Conservation (phyloP, 345 rosid species). For the Populus tremula region DNA sequence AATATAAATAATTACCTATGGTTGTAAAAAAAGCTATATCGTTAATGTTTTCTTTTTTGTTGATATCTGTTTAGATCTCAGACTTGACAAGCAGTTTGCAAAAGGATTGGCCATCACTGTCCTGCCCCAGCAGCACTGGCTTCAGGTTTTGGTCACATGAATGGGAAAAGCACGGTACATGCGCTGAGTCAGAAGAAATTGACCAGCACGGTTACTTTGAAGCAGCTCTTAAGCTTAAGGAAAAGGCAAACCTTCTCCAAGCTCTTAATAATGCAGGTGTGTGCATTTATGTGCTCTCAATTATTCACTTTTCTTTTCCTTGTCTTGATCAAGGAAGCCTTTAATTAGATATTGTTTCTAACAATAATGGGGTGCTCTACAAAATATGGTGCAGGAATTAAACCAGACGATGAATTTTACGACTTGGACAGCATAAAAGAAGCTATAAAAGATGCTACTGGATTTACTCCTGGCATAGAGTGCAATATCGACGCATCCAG, state of each 20-base stretch:
- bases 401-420: slow-evolving; percentile 58
- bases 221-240: slow-evolving; percentile 48
- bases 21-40: not conserved
- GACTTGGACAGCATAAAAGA: slow-evolving; percentile 31
- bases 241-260: slow-evolving; percentile 55
- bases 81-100: slow-evolving; percentile 45
- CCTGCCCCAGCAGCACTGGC: slow-evolving; percentile 73
- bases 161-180: slow-evolving; percentile 84
- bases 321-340: not conserved
- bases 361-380: not conserved
- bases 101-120: slow-evolving; percentile 62
- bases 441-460: slow-evolving; percentile 46
- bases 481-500: slow-evolving; percentile 56
- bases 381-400: slow-evolving; percentile 38
- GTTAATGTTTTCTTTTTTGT: not conserved
- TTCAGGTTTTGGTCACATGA: slow-evolving; percentile 72
- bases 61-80: slow-evolving; percentile 38
- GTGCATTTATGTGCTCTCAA: no score
- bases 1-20: no score
- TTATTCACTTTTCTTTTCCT: not conserved
- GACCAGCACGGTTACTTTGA: slow-evolving; percentile 69
- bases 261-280: slow-evolving; percentile 47
- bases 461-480: slow-evolving; percentile 51
- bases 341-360: not conserved
- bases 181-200: slow-evolving; percentile 61